phyloP scores from a whole-genome alignment of 2,329 filamentous ascomycete species.

The Penicillium sp. region DNA sequence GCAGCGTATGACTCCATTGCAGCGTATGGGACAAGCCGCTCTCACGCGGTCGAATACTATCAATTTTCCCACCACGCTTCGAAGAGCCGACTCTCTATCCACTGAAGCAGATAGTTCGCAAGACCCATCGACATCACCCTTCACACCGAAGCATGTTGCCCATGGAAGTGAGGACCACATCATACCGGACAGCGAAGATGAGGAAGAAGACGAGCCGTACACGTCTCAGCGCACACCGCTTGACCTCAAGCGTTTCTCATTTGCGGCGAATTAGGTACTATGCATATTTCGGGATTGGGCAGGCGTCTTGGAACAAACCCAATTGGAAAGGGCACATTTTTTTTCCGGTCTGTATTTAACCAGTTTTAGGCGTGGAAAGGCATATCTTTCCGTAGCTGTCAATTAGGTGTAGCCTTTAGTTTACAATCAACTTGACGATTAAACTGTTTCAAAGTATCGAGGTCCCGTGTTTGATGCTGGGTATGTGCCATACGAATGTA shows the following conservation, averaged over 20 bases:
- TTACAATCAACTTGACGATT: not conserved
- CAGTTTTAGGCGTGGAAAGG: not conserved
- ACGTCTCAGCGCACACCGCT: conserved; percentile 21
- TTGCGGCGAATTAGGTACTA: conserved; percentile 24
- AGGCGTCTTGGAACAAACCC: conserved; percentile 12
- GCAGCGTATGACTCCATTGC: conserved; percentile 38
- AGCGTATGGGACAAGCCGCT: conserved; percentile 42
- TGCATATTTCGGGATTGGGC: conserved; percentile 15
- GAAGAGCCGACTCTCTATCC: conserved; percentile 4
- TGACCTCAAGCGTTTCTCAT: conserved; percentile 40
- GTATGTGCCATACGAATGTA: not conserved
- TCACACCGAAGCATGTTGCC: conserved; percentile 11
- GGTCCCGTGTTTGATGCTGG: not conserved
- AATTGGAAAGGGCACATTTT: conserved; percentile 12
- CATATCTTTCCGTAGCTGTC: not conserved
- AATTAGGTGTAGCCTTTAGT: conserved; percentile 1
- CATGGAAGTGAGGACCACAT: conserved; percentile 54
- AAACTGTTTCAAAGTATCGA: not conserved
- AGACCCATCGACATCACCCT: not conserved
- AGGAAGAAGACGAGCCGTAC: conserved; percentile 23
- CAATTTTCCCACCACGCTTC: conserved; percentile 25
- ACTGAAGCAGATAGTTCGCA: conserved; percentile 6
- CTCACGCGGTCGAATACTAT: conserved; percentile 39
- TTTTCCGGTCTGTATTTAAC: not conserved
- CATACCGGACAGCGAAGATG: conserved; percentile 50